Percentiles rank a stretch among this genome's conserved stretches.
Conservation (phyloP, 768 basidiomycete species). For the Goffeauzyma gilvescens region DNA sequence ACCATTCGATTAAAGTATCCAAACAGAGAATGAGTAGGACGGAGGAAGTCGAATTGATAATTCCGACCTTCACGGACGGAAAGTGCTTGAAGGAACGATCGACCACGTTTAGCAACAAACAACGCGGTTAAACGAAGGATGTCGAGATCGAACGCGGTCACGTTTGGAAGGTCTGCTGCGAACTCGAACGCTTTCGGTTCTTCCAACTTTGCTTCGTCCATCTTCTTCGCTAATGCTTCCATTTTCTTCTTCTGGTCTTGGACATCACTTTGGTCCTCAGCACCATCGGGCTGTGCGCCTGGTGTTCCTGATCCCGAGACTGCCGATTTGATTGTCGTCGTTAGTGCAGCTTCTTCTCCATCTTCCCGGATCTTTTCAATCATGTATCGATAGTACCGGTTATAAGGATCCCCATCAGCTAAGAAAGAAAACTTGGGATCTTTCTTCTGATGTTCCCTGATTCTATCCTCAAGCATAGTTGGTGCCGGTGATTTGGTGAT, state of each 20-base stretch:
- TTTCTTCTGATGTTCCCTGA: constrained; percentile 82
- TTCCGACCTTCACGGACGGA: constrained; percentile 80
- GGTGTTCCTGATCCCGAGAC: constrained; percentile 6
- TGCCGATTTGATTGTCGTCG: constrained; percentile 2
- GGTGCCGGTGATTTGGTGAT: constrained; percentile 90
- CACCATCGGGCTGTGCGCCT: not conserved
- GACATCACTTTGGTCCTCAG: constrained; percentile 5
- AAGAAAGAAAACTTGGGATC: constrained; percentile 99
- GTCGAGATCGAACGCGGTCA: constrained; percentile 75
- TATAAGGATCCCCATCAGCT: constrained; percentile 89
- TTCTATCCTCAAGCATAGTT: constrained; percentile 83
- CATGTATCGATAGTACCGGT: constrained; percentile 90
- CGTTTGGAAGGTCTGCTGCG: constrained; percentile 64
- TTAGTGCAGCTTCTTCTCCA: constrained; percentile 22
- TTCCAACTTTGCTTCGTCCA: constrained; percentile 10
- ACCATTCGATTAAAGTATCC: constrained; percentile 93
- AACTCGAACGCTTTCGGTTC: constrained; percentile 70
- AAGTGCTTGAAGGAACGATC: constrained; percentile 62
- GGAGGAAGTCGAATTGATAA: constrained; percentile 92
- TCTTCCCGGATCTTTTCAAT: constrained; percentile 55
- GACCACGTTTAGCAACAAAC: constrained; percentile 80
- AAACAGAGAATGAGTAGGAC: constrained; percentile 87
- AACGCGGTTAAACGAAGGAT: constrained; percentile 90
- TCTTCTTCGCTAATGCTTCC: constrained; percentile 3
- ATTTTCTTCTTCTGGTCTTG: not conserved